Evolutionary conservation across 1,139 yeast species (phyloP), one percentile per base, ranked within the genome.

Genomic region (Magnusiomyces paraingens): DNA sequence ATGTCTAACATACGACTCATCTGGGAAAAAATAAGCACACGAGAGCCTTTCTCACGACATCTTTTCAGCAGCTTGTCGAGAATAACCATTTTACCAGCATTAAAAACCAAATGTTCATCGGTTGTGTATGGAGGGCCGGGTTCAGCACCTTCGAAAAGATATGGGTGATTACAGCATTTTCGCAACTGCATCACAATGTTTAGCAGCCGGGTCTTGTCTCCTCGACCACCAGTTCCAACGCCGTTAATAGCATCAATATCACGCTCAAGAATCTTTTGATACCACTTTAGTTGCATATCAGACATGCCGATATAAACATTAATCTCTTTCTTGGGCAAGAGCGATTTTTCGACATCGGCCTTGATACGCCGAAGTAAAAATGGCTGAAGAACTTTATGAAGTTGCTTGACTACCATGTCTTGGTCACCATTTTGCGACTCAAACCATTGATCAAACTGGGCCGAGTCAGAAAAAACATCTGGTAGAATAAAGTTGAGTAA

Each of bases 91-190:
- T 93, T 93, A 39, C 96, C 96, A 12, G 95, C 79, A 67, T 93
- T 93, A 69, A 68, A 83, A 11, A 93, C 84, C 61, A 93, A 76
- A 70, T 93, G 98, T 66, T 91, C 98, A 68, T 91, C 99, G 0
- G 96, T 93, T 1, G 98, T 91, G 66, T 80, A 93, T 0, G 99
- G 99, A 2, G 99, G 99, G 10, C 99, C 99, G 0, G 98, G 98
- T 68, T 93, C 99, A 0, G 99, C 99, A 43, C 99, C 98, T 67
- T 93, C 98, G 64, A 93, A 93, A 51, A 93, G 73, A 68, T 93
- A 93, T 0, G 99, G 99, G 70, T 93, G 99, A 65, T 93, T 93
- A 69, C 98, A 93, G 69, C 98, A 93, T 69, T 93, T 93, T 63
- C 98, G 79, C 60, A 93, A 75, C 69, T 93, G 99, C 99, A 93